These are phyloP conservation scores for Blastocystis hominis DNA, from an alignment of 352 stramenopile species.

Conservation along the genomic window DNA sequence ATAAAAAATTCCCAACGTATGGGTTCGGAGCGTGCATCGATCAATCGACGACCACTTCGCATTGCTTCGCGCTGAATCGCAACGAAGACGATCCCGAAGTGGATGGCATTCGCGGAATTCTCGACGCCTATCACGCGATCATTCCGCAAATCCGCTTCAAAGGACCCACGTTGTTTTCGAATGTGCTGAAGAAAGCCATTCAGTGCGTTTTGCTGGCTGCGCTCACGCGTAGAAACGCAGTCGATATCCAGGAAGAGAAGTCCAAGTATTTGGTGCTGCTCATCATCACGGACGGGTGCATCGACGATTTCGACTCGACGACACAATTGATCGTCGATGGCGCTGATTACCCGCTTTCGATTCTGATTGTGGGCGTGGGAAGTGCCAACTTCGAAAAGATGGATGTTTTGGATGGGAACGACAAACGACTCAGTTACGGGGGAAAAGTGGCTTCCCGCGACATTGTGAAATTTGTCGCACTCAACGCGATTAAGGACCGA, in stretches of 20 bases:
- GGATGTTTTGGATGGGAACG: slow-evolving; percentile 57
- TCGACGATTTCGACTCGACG: slow-evolving; percentile 73
- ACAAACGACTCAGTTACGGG: neutral
- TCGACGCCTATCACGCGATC: slow-evolving; percentile 66
- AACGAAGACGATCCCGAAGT: slow-evolving; percentile 70
- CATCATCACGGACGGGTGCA: slow-evolving; percentile 75
- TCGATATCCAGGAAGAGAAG: slow-evolving; percentile 29
- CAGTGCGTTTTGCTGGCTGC: neutral
- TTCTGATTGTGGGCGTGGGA: slow-evolving; percentile 72
- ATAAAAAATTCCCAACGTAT: slow-evolving; percentile 70
- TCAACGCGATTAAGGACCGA: neutral
- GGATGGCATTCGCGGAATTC: slow-evolving; percentile 68
- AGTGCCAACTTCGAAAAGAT: slow-evolving; percentile 70
- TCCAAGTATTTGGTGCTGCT: slow-evolving; percentile 71
- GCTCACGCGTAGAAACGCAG: neutral
- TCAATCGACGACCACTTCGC: slow-evolving; percentile 67
- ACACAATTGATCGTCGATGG: slow-evolving; percentile 58
- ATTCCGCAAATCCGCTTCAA: slow-evolving; percentile 60
- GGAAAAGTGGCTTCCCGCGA: slow-evolving; percentile 36
- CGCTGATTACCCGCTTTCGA: slow-evolving; percentile 62
- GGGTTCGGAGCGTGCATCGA: slow-evolving; percentile 76
- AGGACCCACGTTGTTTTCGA: slow-evolving; percentile 63
- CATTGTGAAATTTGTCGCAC: slow-evolving; percentile 29
- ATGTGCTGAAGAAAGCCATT: slow-evolving; percentile 60
- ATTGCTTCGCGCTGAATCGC: slow-evolving; percentile 79